A percentile compares a stretch with the other conserved stretches of the same genome.
These are phyloP conservation scores for Ocimum tenuiflorum DNA, from an alignment of 257 asterid species.

Conservation along the genomic window DNA sequence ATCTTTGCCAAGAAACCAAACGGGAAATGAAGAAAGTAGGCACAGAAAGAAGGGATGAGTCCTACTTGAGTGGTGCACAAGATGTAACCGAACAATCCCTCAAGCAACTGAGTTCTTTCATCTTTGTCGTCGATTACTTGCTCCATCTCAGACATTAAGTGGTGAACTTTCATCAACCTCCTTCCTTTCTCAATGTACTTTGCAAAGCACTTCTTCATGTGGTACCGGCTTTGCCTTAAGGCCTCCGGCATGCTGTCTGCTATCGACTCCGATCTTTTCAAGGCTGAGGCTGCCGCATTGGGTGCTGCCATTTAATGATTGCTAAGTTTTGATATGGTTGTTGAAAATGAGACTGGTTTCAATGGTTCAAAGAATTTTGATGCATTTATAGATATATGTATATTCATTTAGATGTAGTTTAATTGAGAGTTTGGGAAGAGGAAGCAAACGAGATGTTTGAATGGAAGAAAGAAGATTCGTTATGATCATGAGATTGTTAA, in stretches of 20 bases:
- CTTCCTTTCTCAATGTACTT: constrained; percentile 64
- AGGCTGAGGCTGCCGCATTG: constrained; percentile 37
- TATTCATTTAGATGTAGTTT: constrained; percentile 4
- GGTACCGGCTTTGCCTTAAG: constrained; percentile 73
- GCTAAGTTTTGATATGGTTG: neutral
- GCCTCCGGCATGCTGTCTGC: constrained; percentile 91
- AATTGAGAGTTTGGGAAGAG: constrained; percentile 9
- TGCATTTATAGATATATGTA: constrained; percentile 9
- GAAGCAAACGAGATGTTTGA: constrained; percentile 13
- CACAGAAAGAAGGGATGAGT: neutral
- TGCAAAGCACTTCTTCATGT: constrained; percentile 83
- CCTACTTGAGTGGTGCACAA: constrained; percentile 78
- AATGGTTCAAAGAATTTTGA: neutral
- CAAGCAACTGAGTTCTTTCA: constrained; percentile 58
- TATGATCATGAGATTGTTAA: constrained; percentile 21
- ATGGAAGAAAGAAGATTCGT: constrained; percentile 41
- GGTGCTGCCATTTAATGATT: constrained; percentile 35
- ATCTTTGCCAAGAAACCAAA: neutral
- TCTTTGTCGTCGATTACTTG: constrained; percentile 57
- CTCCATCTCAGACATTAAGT: constrained; percentile 77
- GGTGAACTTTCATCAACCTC: constrained; percentile 57
- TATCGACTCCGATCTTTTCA: constrained; percentile 61
- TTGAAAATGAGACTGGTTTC: neutral
- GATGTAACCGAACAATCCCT: constrained; percentile 81
- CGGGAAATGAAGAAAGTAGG: neutral